phyloP scores from a whole-genome alignment of 345 rosid species.

The Citrus mangshanensis region DNA sequence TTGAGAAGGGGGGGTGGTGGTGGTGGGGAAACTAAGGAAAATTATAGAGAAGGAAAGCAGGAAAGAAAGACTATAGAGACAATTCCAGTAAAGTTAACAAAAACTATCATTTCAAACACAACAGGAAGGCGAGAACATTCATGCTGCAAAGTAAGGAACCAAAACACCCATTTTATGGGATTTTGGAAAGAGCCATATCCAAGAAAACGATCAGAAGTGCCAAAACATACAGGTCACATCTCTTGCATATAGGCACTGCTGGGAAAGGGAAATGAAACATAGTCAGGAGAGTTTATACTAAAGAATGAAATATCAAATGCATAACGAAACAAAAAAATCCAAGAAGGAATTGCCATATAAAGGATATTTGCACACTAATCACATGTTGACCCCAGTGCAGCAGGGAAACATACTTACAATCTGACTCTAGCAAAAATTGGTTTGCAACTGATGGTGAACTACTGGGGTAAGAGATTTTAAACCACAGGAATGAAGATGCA shows the following conservation, averaged over 20 bases:
- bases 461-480: background rate
- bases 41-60: background rate
- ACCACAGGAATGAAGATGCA: background rate
- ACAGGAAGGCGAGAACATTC: background rate
- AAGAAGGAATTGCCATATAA: background rate
- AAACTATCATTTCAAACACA: background rate
- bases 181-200: background rate
- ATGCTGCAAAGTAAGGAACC: background rate
- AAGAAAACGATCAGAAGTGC: background rate
- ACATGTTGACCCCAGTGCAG: background rate
- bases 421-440: background rate
- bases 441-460: background rate
- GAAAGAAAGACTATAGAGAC: background rate
- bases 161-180: background rate
- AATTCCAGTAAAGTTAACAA: background rate
- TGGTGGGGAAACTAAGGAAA: background rate
- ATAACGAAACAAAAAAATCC: background rate
- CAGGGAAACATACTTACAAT: background rate
- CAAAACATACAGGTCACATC: background rate
- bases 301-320: background rate
- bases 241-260: slow-evolving; percentile 14
- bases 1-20: too few relatives aligned
- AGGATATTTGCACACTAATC: background rate
- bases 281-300: background rate
- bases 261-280: background rate